Base-by-base conservation (phyloP, 129 eudicot genomes). In the Chrysanthemum makinoi region DNA sequence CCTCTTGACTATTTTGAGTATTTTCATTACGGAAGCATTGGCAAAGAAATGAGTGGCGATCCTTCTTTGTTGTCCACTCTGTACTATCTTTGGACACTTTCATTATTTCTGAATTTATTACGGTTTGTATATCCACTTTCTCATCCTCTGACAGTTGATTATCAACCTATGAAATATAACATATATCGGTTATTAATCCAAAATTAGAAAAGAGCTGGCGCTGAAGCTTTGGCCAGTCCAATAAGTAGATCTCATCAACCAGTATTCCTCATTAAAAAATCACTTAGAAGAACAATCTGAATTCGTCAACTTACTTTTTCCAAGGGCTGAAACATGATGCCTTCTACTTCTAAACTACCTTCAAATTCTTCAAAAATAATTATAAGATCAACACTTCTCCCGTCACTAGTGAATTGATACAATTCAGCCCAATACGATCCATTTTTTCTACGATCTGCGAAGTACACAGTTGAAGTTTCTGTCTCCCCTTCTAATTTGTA, bases 31-130 rank as follows among this genome's bases (percentile, higher is more conserved):
- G 57, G 58, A 66, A 66, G 17, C 58, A 55, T 19, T 47, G 49
- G 58, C 44, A 48, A 66, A 66, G 17, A 47, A 66, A 5, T 12
- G 10, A 19, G 57, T 66, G 22, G 58, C 22, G 58, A 12, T 66
- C 71, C 57, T 66, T 48, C 35, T 48, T 6, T 11, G 46, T 66
- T 66, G 18, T 66, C 71, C 57, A 64, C 14, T 48, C 3, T 56
- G 22, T 10, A 11, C 16, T 12, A 47, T 66, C 57, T 48, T 66
- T 66, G 49, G 71, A 66, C 57, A 16, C 10, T 4, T 48, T 66
- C 18, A 66, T 22, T 20, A 66, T 66, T 5, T 66, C 44, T 39
- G 46, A 10, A 63, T 63, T 5, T 10, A 47, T 12, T 30, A 63
- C 1, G 3, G 22, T 12, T 39, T 43, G 69, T 6, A 65, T 43